Conservation (phyloP, 176 grass and related monocot genomes). For the Triticum aestivum region DNA sequence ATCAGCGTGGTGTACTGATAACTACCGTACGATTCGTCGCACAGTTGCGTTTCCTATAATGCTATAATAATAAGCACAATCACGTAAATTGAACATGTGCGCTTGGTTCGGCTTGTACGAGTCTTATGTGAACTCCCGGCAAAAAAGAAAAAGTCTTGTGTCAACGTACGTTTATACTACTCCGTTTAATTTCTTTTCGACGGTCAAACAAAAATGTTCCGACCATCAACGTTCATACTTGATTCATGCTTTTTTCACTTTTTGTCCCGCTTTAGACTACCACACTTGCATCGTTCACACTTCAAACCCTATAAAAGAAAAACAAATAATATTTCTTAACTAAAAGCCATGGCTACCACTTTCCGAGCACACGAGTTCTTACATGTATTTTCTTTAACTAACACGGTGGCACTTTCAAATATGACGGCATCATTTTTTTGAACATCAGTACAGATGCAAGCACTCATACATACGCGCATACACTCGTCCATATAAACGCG, state of each 20-base stretch:
- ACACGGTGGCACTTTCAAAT: too few relatives aligned
- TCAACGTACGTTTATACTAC: background rate
- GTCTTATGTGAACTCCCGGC: too few relatives aligned
- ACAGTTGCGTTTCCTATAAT: background rate
- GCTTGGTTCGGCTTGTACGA: background rate
- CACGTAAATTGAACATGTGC: conserved; percentile 13
- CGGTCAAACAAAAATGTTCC: background rate
- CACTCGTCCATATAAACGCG: too few relatives aligned
- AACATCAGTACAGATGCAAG: too few relatives aligned
- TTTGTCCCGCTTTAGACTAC: background rate
- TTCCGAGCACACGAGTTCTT: too few relatives aligned
- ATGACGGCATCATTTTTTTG: too few relatives aligned
- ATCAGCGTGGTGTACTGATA: background rate
- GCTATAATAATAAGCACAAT: too few relatives aligned
- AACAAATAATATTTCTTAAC: too few relatives aligned
- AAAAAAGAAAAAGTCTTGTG: background rate
- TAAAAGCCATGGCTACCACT: too few relatives aligned
- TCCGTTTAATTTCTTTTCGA: background rate
- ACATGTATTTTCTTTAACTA: too few relatives aligned
- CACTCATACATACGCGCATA: too few relatives aligned
- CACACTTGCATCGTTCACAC: background rate
- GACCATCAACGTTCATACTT: conserved; percentile 4
- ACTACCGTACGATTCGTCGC: background rate
- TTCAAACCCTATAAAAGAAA: too few relatives aligned
- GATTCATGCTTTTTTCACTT: background rate